Base-by-base conservation (phyloP, 129 eudicot species). In the Ambrosia artemisiifolia region DNA sequence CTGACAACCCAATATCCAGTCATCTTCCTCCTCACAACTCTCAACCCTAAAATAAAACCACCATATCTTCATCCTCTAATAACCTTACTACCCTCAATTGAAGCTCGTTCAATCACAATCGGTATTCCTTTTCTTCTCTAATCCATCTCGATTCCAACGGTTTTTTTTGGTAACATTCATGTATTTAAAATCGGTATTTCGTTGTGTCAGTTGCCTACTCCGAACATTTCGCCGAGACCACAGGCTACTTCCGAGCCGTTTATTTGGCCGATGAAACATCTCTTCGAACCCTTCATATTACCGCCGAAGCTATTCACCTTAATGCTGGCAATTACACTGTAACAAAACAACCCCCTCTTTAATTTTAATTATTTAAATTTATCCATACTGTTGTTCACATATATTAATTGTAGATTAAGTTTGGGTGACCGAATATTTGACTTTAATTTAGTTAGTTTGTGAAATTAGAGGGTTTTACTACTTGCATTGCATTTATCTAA, bases 321-420 rank as follows among this genome's bases (percentile, higher is more conserved):
- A 94, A 94, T 68, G 76, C 98, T 42, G 98, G 89, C 48, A 94
- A 94, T 73, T 94, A 94, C 89, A 94, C 98, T 14, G 98, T 94
- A 79, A 66, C 47, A n/a, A 61, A 47, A 56, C 63, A 6, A 40
- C 44, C 6, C 44, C 18, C 40, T 66, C 42, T 56, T 55, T 2
- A 11, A 0, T 66, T 24, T 2, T n/a, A n/a, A n/a, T n/a, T n/a
- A n/a, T n/a, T n/a, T n/a, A n/a, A 28, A 0, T 66, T 24, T 8
- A 18, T n/a, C n/a, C n/a, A n/a, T n/a, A n/a, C n/a, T 20, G 20
- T 16, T 16, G 11, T 57, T 71, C 28, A 57, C 67, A 67, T n/a
- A 19, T 74, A 7, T 16, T 18, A 11, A 30, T 48, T 16, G 18
- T 36, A 40, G 16, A 32, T 55, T 56, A 59, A 60, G 57, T 57